Percentiles rank a stretch among this genome's conserved stretches.
phyloP scores from a whole-genome alignment of 768 basidiomycete species.

The Termitomyces sp. region DNA sequence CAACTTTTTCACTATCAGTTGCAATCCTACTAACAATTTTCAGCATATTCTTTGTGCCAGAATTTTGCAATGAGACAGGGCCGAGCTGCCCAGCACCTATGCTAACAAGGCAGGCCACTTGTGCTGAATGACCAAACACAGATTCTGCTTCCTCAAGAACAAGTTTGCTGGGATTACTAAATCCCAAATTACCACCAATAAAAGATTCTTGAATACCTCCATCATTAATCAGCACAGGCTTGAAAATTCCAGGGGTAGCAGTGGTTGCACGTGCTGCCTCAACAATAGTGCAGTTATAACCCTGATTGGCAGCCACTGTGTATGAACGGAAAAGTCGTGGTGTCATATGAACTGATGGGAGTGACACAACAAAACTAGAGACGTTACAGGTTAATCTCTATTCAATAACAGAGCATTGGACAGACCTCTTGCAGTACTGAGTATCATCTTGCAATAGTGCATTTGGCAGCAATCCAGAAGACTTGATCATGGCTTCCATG shows the following conservation, averaged over 20 bases:
- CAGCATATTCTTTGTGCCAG: neutral
- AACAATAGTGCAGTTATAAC: neutral
- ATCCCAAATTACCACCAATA: constrained; percentile 1
- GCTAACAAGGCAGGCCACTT: neutral
- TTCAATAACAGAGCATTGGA: neutral
- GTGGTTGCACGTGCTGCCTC: neutral
- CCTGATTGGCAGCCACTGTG: neutral
- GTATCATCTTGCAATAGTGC: neutral
- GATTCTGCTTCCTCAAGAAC: neutral
- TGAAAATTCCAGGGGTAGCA: neutral
- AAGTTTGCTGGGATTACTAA: neutral
- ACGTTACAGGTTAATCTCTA: too few relatives aligned
- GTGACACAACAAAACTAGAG: neutral
- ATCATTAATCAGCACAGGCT: neutral
- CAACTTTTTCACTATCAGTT: neutral
- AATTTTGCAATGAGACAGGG: neutral
- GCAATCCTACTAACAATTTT: neutral
- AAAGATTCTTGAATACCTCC: neutral
- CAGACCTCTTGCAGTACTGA: neutral
- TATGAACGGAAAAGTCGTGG: constrained; percentile 1
- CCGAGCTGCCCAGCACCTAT: neutral
- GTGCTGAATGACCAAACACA: neutral
- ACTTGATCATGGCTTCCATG: neutral
- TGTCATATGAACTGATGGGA: neutral
- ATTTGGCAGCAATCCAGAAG: neutral